Evolutionary conservation across 2,329 filamentous ascomycete genomes (phyloP).

Genomic region (Rasamsonia emersonii): DNA sequence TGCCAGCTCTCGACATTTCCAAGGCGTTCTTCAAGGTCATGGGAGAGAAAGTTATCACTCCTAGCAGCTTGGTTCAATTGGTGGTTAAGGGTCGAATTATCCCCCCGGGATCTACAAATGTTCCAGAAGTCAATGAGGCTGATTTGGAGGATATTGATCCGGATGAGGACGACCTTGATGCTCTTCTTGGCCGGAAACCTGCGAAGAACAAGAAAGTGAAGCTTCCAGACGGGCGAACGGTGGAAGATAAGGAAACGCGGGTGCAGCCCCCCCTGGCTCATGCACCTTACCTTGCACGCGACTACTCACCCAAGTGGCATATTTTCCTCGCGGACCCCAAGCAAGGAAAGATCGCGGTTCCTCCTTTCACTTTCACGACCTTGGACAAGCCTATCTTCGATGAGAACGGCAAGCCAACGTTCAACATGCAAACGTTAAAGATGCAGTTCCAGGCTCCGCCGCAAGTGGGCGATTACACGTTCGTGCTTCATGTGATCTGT

Average conservation of each 20-base stretch:
- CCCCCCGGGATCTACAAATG: slow-evolving; percentile 67
- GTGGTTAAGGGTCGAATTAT: slow-evolving; percentile 93
- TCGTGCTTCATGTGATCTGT: slow-evolving; percentile 86
- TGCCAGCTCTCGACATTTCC: slow-evolving; percentile 75
- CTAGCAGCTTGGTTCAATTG: slow-evolving; percentile 83
- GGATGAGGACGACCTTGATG: slow-evolving; percentile 84
- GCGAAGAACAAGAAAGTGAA: slow-evolving; percentile 58
- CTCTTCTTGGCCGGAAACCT: slow-evolving; percentile 63
- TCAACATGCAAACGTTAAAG: slow-evolving; percentile 91
- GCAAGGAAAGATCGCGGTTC: slow-evolving; percentile 91
- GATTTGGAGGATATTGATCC: slow-evolving; percentile 89
- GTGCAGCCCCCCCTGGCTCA: slow-evolving; percentile 77
- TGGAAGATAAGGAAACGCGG: slow-evolving; percentile 52
- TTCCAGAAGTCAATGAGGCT: slow-evolving; percentile 65
- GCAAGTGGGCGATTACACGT: slow-evolving; percentile 85
- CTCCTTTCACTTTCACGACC: slow-evolving; percentile 86
- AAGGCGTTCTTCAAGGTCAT: slow-evolving; percentile 98
- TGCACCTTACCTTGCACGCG: slow-evolving; percentile 81
- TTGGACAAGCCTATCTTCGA: slow-evolving; percentile 87
- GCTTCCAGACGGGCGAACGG: slow-evolving; percentile 42
- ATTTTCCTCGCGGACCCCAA: slow-evolving; percentile 91
- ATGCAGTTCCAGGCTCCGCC: slow-evolving; percentile 94
- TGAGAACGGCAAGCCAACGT: slow-evolving; percentile 75
- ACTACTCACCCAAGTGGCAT: slow-evolving; percentile 86
- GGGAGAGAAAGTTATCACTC: slow-evolving; percentile 86